Evolutionary conservation across 139 green algal genomes (phyloP), one percentile per base, ranked within the genome.

Genomic region (Pleodorina starrii): DNA sequence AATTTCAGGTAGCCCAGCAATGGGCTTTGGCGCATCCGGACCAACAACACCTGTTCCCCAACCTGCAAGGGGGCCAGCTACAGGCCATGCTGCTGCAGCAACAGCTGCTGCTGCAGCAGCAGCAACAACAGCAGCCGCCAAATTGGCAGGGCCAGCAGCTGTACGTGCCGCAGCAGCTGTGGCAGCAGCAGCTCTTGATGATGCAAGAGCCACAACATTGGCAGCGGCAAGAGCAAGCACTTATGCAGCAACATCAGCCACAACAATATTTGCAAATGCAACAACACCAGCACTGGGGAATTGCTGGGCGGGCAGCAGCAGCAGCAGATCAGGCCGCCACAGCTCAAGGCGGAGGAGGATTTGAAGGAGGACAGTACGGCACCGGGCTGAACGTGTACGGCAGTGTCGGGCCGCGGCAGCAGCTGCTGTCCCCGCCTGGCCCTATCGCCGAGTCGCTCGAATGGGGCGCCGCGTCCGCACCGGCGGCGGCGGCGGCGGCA

Each of bases 371-470:
- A 10, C 48, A 35, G n/a, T 83, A 66, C 75, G n/a, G 48, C 25
- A 29, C 0, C 27, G 11, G n/a, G 23, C 23, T 17, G 25, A 19
- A 36, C 12, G 16, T 17, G 72, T 57, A 73, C 63, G 63, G 9
- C 63, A 42, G 7, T n/a, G n/a, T n/a, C n/a, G 57, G 57, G 14
- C 14, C 68, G 72, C 40, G 10, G 35, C 42, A 38, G 27, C 72
- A 80, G 72, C 25, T 10, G 69, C 7, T 80, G 72, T 36, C 68
- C 16, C 72, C 32, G 5, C 72, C 72, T 1, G 75, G 75, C 0
- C 75, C 75, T 2, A 66, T 83, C 29, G 75, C 75, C 3, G 75
- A 83, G 46, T 63, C 44, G 0, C 25, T 81, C 17, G 73, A 81
- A 5, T 81, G 73, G 73, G 43, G 42, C 1, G 25, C 38, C 2